Evolutionary conservation across 1,284 basidiomycete species (phyloP).

Genomic region (Heliocybe sulcata): DNA sequence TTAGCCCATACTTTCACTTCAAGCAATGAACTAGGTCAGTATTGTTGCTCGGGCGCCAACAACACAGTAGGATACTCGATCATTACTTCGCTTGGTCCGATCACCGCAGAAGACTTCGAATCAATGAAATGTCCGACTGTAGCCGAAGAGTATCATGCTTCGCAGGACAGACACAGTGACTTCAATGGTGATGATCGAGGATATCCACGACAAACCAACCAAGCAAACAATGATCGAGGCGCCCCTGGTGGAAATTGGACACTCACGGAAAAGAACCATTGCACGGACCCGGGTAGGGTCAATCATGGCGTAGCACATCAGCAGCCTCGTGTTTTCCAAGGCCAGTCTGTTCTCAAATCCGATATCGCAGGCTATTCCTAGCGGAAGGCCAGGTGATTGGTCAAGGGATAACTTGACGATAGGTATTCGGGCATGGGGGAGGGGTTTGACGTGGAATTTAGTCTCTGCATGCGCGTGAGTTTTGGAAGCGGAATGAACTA

Average conservation of each 20-base stretch:
- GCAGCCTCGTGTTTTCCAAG: slow-evolving; percentile 91
- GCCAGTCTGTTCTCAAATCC: slow-evolving; percentile 97
- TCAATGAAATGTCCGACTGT: too few relatives aligned
- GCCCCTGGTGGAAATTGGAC: too few relatives aligned
- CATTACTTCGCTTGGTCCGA: too few relatives aligned
- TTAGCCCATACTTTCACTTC: slow-evolving; percentile 99
- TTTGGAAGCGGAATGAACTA: background rate
- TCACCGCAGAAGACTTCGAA: too few relatives aligned
- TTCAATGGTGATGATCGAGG: too few relatives aligned
- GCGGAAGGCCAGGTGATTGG: slow-evolving; percentile 83
- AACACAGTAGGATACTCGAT: slow-evolving; percentile 5
- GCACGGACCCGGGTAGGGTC: slow-evolving; percentile 92
- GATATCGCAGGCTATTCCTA: slow-evolving; percentile 94
- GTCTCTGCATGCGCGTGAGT: slow-evolving; percentile 56
- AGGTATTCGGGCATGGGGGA: slow-evolving; percentile 96
- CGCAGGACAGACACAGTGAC: too few relatives aligned
- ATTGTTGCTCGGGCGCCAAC: background rate
- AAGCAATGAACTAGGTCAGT: slow-evolving; percentile 1
- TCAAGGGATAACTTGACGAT: slow-evolving; percentile 96
- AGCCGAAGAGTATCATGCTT: too few relatives aligned
- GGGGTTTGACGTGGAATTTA: slow-evolving; percentile 94
- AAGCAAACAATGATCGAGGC: too few relatives aligned
- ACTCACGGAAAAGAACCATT: slow-evolving; percentile 91
- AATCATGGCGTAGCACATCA: slow-evolving; percentile 97
- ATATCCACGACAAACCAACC: too few relatives aligned